These are phyloP conservation scores for Lizanozyma gosingica DNA, from an alignment of 1,139 yeast species.

Conservation along the genomic window DNA sequence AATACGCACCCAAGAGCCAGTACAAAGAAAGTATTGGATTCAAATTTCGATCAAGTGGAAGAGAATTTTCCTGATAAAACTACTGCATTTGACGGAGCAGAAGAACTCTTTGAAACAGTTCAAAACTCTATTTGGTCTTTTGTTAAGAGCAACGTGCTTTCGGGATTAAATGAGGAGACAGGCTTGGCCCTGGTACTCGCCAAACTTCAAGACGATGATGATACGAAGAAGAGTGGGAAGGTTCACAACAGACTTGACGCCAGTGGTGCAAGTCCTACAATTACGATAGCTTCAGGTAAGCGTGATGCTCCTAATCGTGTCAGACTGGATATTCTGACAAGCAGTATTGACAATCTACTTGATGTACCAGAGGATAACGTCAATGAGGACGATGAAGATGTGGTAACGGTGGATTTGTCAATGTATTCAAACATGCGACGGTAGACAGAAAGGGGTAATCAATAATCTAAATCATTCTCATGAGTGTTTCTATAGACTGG, in stretches of 20 bases:
- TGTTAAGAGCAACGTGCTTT: not conserved
- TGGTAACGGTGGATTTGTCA: slow-evolving; percentile 19
- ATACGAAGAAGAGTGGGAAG: not conserved
- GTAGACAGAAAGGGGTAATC: not conserved
- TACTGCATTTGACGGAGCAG: not conserved
- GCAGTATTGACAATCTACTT: not conserved
- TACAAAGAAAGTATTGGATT: not conserved
- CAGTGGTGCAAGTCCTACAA: no score
- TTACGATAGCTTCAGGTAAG: no score
- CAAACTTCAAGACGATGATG: not conserved
- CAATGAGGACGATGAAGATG: slow-evolving; percentile 11
- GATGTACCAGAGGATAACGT: slow-evolving; percentile 3
- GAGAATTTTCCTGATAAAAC: not conserved
- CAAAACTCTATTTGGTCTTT: not conserved
- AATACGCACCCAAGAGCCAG: not conserved
- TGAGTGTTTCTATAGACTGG: no score
- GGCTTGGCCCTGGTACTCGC: not conserved
- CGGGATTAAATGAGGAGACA: not conserved
- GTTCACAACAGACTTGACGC: no score
- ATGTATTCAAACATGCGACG: slow-evolving; percentile 13
- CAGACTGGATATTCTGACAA: not conserved
- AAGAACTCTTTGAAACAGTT: not conserved
- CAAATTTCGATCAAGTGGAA: not conserved
- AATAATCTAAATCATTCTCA: no score
- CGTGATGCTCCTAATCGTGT: not conserved